phyloP scores from a whole-genome alignment of 192 early-diverging fungal genomes.

The Mortierella alpina region DNA sequence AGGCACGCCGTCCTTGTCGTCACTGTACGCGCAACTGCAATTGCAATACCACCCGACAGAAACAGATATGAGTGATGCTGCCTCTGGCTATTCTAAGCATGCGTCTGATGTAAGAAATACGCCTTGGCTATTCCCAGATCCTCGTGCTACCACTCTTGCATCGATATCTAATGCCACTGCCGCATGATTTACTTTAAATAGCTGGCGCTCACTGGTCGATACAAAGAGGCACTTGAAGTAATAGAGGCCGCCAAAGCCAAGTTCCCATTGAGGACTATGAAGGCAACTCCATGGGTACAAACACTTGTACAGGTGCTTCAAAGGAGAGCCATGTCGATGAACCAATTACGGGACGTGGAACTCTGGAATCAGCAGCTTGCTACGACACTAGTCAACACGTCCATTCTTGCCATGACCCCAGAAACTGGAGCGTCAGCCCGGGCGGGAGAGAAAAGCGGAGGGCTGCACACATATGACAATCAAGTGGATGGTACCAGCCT shows the following conservation, averaged over 20 bases:
- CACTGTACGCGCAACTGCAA: conserved; percentile 41
- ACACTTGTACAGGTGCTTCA: conserved; percentile 40
- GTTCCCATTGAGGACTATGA: conserved; percentile 30
- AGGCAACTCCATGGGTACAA: conserved; percentile 37
- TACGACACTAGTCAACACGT: conserved; percentile 11
- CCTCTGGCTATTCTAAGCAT: conserved; percentile 21
- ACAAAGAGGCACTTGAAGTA: conserved; percentile 23
- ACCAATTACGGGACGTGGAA: conserved; percentile 29
- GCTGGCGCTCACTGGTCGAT: conserved; percentile 16
- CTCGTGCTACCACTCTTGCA: too few species aligned
- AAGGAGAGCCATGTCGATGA: conserved; percentile 17
- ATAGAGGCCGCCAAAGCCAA: conserved; percentile 21
- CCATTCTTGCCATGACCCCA: not conserved
- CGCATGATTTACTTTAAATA: not conserved
- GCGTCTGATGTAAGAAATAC: conserved; percentile 28
- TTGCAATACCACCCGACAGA: conserved; percentile 23
- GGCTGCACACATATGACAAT: not conserved
- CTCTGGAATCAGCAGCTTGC: conserved; percentile 27
- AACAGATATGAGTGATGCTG: conserved; percentile 27
- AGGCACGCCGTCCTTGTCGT: conserved; percentile 32
- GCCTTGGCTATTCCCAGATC: not conserved
- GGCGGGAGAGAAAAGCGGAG: not conserved
- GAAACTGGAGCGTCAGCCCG: not conserved
- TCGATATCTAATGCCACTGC: not conserved
- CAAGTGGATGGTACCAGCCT: conserved; percentile 25